Base-by-base conservation (phyloP, 2,329 filamentous ascomycete species). In the Sporothrix curviconia region DNA sequence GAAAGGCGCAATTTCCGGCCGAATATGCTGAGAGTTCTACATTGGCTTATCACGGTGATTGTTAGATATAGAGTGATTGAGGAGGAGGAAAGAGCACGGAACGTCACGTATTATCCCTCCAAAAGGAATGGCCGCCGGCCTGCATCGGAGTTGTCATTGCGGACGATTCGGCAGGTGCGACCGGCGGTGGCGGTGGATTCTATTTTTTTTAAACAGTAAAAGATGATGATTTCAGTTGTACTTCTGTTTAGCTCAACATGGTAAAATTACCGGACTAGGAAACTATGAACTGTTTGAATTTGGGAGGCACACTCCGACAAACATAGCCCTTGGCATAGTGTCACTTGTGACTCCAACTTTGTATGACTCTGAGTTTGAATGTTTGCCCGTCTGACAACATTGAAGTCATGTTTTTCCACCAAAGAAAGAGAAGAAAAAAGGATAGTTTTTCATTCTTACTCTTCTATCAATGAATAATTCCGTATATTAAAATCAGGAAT, bases 261-360 rank as follows among this genome's bases (percentile, higher is more conserved):
- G 47, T n/a, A 57, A 46, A 17, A 52, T 51, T 57, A 39, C 55
- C 55, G 4, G 15, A 57, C 32, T 36, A 19, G 42, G 55, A 34
- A 32, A 52, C n/a, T 37, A 34, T 37, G 19, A n/a, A 37, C 32
- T n/a, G 36, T 8, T 22, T 50, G n/a, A 19, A 25, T 50, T 50
- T 37, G 47, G 19, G 37, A 50, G 47, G 47, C 25, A 4, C 32
- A 50, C 4, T n/a, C 47, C 32, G 6, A 12, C 17, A 36, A 15
- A 19, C n/a, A n/a, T n/a, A n/a, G n/a, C n/a, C n/a, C n/a, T n/a
- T n/a, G n/a, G n/a, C n/a, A n/a, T n/a, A n/a, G n/a, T n/a, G n/a
- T n/a, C n/a, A n/a, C n/a, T 15, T 17, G 15, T 9, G 14, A n/a
- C 17, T 50, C 14, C 6, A 3, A 8, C 1, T 42, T 14, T 3